Percentiles rank a stretch among this genome's conserved stretches.
These are phyloP conservation scores for Pachysandra terminalis DNA, from an alignment of 164 flowering plant genomes.

Conservation along the genomic window DNA sequence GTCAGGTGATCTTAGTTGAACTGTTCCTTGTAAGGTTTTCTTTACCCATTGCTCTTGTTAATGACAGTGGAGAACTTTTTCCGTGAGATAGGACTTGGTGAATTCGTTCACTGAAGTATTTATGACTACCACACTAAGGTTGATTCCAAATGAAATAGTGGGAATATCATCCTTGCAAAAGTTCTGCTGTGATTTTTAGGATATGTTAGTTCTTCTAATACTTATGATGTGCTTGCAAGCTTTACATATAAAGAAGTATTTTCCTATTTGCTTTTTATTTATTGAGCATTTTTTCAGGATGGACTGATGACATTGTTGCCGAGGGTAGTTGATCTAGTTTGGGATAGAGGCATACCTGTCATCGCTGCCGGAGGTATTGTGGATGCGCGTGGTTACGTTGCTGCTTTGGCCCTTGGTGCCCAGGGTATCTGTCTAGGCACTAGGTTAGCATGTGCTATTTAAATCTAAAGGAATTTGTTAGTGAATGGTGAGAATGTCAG, in stretches of 20 bases:
- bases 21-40: no score
- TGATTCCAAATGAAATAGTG: neutral
- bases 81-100: neutral
- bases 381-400: slow-evolving; percentile 90
- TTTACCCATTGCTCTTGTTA: no score
- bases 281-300: slow-evolving; percentile 44
- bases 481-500: neutral
- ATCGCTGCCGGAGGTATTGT: slow-evolving; percentile 93
- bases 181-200: neutral
- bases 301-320: slow-evolving; percentile 62
- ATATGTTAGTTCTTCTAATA: neutral
- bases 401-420: slow-evolving; percentile 92
- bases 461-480: neutral
- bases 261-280: slow-evolving; percentile 2
- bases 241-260: neutral
- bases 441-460: slow-evolving; percentile 36
- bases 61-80: no score
- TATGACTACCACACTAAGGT: no score
- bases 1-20: no score
- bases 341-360: slow-evolving; percentile 49
- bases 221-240: neutral
- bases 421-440: slow-evolving; percentile 76
- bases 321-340: slow-evolving; percentile 72
- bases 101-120: neutral
- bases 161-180: neutral